Evolutionary conservation across 495 filamentous ascomycete genomes (phyloP).

Genomic region (Penicillium atrosanguineum): DNA sequence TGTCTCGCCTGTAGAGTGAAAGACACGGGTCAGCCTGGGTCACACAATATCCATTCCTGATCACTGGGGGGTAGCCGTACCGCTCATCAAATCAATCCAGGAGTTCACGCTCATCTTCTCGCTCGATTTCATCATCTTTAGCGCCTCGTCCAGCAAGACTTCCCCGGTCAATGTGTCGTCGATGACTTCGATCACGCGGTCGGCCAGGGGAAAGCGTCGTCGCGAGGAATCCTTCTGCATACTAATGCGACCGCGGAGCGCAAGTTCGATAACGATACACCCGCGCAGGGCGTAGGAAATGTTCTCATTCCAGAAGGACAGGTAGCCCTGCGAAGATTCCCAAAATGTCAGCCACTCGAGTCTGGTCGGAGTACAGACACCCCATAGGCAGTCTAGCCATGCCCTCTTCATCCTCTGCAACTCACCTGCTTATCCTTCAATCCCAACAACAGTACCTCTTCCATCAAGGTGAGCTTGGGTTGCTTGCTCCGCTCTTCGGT

Average conservation of each 20-base stretch:
- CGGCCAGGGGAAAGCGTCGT: constrained; percentile 86
- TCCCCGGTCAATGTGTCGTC: constrained; percentile 97
- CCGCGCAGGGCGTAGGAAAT: constrained; percentile 96
- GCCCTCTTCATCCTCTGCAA: neutral
- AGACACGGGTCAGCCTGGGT: constrained; percentile 18
- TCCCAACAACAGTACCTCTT: constrained; percentile 91
- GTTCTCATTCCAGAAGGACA: constrained; percentile 99
- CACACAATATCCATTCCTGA: neutral
- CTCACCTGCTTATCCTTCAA: constrained; percentile 96
- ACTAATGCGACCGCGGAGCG: constrained; percentile 91
- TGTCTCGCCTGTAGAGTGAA: constrained; percentile 71
- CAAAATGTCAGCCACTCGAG: constrained; percentile 19
- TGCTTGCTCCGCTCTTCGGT: constrained; percentile 95
- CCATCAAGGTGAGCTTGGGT: constrained; percentile 97
- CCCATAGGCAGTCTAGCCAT: neutral
- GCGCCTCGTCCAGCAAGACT: constrained; percentile 89
- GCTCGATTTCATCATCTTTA: constrained; percentile 99
- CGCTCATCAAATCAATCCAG: constrained; percentile 98
- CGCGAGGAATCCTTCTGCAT: constrained; percentile 97
- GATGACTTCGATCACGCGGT: constrained; percentile 92
- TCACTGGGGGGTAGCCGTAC: constrained; percentile 48
- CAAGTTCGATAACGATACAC: constrained; percentile 96
- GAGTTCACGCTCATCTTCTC: constrained; percentile 99
- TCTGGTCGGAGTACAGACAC: neutral
- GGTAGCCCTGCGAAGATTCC: constrained; percentile 67